phyloP scores from a whole-genome alignment of 2,329 filamentous ascomycete genomes.

The Aspergillus clavatus region DNA sequence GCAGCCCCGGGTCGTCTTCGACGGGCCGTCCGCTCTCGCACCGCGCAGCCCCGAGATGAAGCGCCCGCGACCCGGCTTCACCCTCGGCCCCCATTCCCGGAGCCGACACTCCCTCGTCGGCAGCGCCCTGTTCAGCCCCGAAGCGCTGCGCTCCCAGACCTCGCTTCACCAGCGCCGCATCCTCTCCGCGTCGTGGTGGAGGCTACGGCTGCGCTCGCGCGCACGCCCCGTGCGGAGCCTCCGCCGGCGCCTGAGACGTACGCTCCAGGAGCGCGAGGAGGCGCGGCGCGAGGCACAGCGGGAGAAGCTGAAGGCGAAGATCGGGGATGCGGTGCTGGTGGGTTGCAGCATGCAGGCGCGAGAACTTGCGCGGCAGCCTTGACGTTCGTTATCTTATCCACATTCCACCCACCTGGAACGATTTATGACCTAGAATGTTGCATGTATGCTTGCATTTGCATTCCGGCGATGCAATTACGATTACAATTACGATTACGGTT shows the following conservation, averaged over 20 bases:
- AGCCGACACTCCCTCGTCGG: slow-evolving; percentile 27
- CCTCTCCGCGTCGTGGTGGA: slow-evolving; percentile 37
- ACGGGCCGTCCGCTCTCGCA: slow-evolving; percentile 35
- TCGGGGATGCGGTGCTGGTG: slow-evolving; percentile 29
- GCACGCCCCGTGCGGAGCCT: slow-evolving; percentile 49
- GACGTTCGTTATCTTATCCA: slow-evolving; percentile 10
- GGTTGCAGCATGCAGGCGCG: slow-evolving; percentile 16
- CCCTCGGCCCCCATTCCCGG: slow-evolving; percentile 26
- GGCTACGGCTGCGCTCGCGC: slow-evolving; percentile 48
- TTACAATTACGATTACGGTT: too few species aligned
- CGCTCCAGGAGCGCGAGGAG: slow-evolving; percentile 41
- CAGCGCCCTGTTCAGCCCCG: slow-evolving; percentile 21
- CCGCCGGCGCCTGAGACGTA: slow-evolving; percentile 44
- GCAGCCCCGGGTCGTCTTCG: slow-evolving; percentile 42
- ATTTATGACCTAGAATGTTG: slow-evolving; percentile 3
- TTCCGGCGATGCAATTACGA: too few species aligned
- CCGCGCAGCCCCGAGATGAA: slow-evolving; percentile 30
- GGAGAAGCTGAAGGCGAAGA: slow-evolving; percentile 51
- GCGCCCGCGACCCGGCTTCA: slow-evolving; percentile 17
- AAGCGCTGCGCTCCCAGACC: slow-evolving; percentile 27
- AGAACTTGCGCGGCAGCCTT: slow-evolving; percentile 7
- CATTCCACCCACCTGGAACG: too few species aligned
- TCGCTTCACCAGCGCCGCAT: slow-evolving; percentile 28
- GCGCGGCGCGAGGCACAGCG: slow-evolving; percentile 49
- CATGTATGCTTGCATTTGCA: too few species aligned